These are phyloP conservation scores for Aspergillus glaucus DNA, from an alignment of 2,329 filamentous ascomycete genomes.

Conservation along the genomic window DNA sequence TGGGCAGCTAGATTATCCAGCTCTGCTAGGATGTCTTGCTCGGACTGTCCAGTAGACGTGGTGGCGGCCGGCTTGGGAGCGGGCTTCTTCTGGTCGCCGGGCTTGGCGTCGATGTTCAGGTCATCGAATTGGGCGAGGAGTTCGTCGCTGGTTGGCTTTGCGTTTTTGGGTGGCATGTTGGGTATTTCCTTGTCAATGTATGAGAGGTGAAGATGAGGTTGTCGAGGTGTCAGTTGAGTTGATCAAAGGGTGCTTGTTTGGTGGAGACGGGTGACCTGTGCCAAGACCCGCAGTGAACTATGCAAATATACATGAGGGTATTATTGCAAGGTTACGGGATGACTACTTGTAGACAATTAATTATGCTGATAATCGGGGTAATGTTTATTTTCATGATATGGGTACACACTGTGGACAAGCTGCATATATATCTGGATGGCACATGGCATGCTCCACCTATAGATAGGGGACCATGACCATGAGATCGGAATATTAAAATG, in stretches of 20 bases:
- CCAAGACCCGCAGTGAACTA: slow-evolving; percentile 12
- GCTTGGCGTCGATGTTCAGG: slow-evolving; percentile 36
- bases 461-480: too few relatives aligned
- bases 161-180: slow-evolving; percentile 30
- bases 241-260: not conserved
- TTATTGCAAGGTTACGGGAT: not conserved
- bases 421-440: too few relatives aligned
- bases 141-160: slow-evolving; percentile 43
- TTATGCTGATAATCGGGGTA: too few relatives aligned
- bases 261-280: slow-evolving; percentile 20
- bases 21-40: slow-evolving; percentile 78
- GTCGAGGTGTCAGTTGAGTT: not conserved
- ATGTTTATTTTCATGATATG: too few relatives aligned
- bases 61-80: slow-evolving; percentile 9
- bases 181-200: not conserved
- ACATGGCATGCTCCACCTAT: too few relatives aligned
- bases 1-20: slow-evolving; percentile 73
- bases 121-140: slow-evolving; percentile 46
- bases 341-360: not conserved
- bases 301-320: not conserved
- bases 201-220: slow-evolving; percentile 8
- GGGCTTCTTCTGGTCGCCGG: slow-evolving; percentile 13
- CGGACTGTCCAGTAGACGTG: slow-evolving; percentile 26
- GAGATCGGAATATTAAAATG: too few relatives aligned
- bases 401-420: too few relatives aligned